A percentile compares a stretch with the other conserved stretches of the same genome.
Evolutionary conservation across 768 basidiomycete genomes (phyloP).

Genomic region (Ramaria sp.): DNA sequence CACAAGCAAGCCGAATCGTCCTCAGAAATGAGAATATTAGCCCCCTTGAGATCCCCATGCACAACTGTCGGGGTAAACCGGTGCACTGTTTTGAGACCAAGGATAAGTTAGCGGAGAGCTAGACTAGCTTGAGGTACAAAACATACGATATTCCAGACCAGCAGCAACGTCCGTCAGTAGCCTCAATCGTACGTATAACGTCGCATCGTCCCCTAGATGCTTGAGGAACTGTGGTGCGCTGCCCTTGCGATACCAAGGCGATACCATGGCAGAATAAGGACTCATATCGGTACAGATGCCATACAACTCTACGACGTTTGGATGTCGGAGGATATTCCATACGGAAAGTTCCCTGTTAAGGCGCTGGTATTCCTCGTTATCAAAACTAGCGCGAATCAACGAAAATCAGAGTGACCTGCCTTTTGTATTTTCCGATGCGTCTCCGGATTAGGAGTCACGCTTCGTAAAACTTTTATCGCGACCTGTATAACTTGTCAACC

Average conservation of each 20-base stretch:
- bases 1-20: conserved; percentile 33
- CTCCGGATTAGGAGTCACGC: not conserved
- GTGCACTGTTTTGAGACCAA: not conserved
- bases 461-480: not conserved
- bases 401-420: not conserved
- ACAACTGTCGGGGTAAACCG: not conserved
- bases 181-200: not conserved
- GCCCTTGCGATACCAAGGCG: not conserved
- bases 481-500: not conserved
- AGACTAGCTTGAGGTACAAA: not conserved
- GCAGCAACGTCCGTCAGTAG: not conserved
- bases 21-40: conserved; percentile 36
- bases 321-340: not conserved
- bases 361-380: not conserved
- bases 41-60: conserved; percentile 16
- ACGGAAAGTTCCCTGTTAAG: not conserved
- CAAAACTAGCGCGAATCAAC: not conserved
- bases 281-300: not conserved
- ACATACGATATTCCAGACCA: not conserved
- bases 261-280: not conserved
- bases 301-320: not conserved
- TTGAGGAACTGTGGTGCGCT: not conserved
- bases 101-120: not conserved
- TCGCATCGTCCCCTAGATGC: not conserved
- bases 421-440: not conserved